Evolutionary conservation across 805 yeast genomes (phyloP).

Genomic region (Candida oleophila): DNA sequence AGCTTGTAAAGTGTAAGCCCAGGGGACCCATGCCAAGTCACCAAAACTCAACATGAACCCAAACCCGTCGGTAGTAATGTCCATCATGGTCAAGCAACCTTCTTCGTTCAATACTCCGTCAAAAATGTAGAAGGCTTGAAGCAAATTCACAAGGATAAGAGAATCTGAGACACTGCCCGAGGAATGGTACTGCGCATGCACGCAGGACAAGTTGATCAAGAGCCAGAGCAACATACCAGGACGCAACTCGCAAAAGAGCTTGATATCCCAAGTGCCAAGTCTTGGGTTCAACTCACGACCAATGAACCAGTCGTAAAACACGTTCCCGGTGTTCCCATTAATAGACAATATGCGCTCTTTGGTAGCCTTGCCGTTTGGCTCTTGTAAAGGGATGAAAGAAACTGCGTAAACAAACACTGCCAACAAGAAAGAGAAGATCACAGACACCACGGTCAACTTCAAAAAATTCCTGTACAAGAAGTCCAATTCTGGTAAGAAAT

Average conservation of each 20-base stretch:
- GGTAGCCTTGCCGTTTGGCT: slow-evolving; percentile 51
- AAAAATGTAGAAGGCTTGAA: slow-evolving; percentile 80
- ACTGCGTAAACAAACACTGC: slow-evolving; percentile 63
- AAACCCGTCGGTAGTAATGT: slow-evolving; percentile 92
- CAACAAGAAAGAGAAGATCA: slow-evolving; percentile 61
- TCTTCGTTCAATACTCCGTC: slow-evolving; percentile 93
- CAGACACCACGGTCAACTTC: slow-evolving; percentile 61
- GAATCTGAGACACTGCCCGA: slow-evolving; percentile 68
- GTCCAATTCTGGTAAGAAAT: slow-evolving; percentile 73
- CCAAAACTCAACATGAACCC: slow-evolving; percentile 97
- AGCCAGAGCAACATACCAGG: slow-evolving; percentile 93
- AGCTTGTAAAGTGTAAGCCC: slow-evolving; percentile 83
- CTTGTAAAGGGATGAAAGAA: slow-evolving; percentile 62
- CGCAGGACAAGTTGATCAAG: slow-evolving; percentile 70
- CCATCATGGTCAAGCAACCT: slow-evolving; percentile 92
- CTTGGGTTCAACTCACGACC: slow-evolving; percentile 96
- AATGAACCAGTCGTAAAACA: slow-evolving; percentile 89
- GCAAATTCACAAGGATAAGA: slow-evolving; percentile 58
- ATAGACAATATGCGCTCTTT: slow-evolving; percentile 72
- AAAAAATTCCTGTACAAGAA: slow-evolving; percentile 69
- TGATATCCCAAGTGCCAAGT: slow-evolving; percentile 80
- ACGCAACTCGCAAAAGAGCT: slow-evolving; percentile 87
- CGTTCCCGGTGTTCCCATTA: slow-evolving; percentile 82
- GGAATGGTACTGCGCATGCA: slow-evolving; percentile 74
- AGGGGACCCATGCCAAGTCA: slow-evolving; percentile 89